Conservation (phyloP, 768 basidiomycete species). For the Thelephora aurantiotincta region DNA sequence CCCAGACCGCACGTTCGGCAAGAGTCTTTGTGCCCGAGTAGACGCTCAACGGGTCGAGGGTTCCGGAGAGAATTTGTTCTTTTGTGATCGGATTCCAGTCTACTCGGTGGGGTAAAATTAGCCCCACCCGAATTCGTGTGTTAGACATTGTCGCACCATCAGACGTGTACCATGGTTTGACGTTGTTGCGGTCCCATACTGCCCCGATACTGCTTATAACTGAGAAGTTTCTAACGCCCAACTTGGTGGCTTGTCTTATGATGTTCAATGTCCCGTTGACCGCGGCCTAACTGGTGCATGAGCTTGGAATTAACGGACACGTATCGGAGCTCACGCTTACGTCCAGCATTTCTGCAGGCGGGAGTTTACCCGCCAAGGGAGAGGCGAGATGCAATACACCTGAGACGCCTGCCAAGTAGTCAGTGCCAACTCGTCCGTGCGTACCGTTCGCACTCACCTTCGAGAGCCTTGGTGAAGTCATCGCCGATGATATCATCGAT, state of each 20-base stretch:
- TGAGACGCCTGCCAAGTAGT: neutral
- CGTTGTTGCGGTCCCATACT: no score
- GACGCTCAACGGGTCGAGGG: constrained; percentile 3
- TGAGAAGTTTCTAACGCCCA: no score
- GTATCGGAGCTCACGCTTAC: neutral
- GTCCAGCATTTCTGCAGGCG: constrained; percentile 2
- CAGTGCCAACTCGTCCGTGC: neutral
- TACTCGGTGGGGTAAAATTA: no score
- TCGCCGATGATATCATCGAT: constrained; percentile 11
- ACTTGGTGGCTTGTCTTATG: no score
- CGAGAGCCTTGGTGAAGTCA: constrained; percentile 12
- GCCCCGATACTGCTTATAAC: no score
- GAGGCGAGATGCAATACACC: constrained; percentile 9
- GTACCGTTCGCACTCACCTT: constrained; percentile 8
- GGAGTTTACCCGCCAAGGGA: constrained; percentile 1
- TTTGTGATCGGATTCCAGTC: constrained; percentile 13
- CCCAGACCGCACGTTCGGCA: constrained; percentile 18
- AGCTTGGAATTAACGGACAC: no score
- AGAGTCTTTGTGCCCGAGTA: constrained; percentile 12
- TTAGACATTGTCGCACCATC: no score
- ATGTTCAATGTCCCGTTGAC: no score
- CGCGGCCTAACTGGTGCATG: no score
- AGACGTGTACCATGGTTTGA: no score
- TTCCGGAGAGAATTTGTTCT: constrained; percentile 9
- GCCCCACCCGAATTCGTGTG: no score